Evolutionary conservation across 2,329 filamentous ascomycete species (phyloP), one percentile per base, ranked within the genome.

Genomic region (Parastagonospora avenae): DNA sequence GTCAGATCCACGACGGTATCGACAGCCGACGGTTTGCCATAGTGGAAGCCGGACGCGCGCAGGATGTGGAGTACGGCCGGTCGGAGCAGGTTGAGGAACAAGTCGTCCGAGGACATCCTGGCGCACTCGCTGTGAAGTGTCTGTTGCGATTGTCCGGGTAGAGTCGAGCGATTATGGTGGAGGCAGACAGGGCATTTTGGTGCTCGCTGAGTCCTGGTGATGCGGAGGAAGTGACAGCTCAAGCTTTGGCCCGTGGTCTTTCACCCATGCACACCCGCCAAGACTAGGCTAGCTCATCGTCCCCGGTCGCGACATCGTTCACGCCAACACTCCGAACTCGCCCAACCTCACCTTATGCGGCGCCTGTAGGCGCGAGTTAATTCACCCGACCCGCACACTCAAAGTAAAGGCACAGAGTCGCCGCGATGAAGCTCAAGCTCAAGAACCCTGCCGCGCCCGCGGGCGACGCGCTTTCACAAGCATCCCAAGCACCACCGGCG

Each of bases 21-120:
- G 50, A 97, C 80, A 6, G 95, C 92, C 3, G 88, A 88, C 2
- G 91, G 87, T 47, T 86, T 86, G 43, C 91, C 90, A 36, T 88
- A 82, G 72, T 95, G 90, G 77, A 95, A 97, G 70, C 93, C 93
- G 19, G 91, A 88, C 28, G 92, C 91, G 68, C 93, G 91, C 44
- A 97, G 85, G 66, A 96, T 93, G 75, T 97, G 92, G 50, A 97
- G 85, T 54, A 97, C 85, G 41, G 88, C 87, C 2, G 93, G 93
- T 36, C 92, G 91, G 50, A 97, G 82, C 57, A 96, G 87, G 54
- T 90, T 88, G 74, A 91, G 88, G 76, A 88, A 83, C 42, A 89
- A 79, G 51, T 73, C 71, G 68, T 71, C 61, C 32, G 67, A 58
- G 57, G 71, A 74, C 71, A 74, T 74, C 62, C 52, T 67, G 57